Conservation (phyloP, 1,139 yeast species). For the Candida albicans region DNA sequence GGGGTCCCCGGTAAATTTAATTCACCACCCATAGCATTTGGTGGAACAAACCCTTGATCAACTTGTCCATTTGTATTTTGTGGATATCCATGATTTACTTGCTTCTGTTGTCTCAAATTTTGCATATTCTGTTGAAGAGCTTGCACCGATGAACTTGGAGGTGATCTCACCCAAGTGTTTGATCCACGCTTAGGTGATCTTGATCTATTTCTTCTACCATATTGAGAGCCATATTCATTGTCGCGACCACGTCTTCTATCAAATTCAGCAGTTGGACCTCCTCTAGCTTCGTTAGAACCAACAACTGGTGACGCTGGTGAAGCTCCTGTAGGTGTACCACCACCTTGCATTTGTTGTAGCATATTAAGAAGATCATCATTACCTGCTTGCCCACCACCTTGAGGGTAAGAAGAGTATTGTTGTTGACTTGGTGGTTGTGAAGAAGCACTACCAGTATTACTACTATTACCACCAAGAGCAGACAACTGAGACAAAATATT, state of each 20-base stretch:
- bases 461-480: constrained; percentile 25
- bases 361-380: constrained; percentile 39
- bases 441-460: constrained; percentile 14
- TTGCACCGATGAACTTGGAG: constrained; percentile 19
- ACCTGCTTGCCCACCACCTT: constrained; percentile 19
- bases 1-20: constrained; percentile 67
- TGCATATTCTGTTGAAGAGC: constrained; percentile 14
- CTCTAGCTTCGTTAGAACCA: too few species aligned
- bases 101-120: constrained; percentile 12
- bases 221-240: constrained; percentile 27
- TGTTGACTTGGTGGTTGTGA: constrained; percentile 10
- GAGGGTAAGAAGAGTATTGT: constrained; percentile 17
- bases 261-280: constrained; percentile 17
- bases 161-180: constrained; percentile 26
- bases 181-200: constrained; percentile 51
- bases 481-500: constrained; percentile 47
- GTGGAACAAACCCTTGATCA: constrained; percentile 12
- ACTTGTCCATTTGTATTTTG: constrained; percentile 2
- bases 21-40: constrained; percentile 43
- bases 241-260: constrained; percentile 39
- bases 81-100: not conserved
- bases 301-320: constrained; percentile 10
- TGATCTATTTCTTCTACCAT: constrained; percentile 55
- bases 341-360: constrained; percentile 45
- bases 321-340: constrained; percentile 17